These are phyloP conservation scores for Solanum sitiens DNA, from an alignment of 257 asterid species.

Conservation along the genomic window DNA sequence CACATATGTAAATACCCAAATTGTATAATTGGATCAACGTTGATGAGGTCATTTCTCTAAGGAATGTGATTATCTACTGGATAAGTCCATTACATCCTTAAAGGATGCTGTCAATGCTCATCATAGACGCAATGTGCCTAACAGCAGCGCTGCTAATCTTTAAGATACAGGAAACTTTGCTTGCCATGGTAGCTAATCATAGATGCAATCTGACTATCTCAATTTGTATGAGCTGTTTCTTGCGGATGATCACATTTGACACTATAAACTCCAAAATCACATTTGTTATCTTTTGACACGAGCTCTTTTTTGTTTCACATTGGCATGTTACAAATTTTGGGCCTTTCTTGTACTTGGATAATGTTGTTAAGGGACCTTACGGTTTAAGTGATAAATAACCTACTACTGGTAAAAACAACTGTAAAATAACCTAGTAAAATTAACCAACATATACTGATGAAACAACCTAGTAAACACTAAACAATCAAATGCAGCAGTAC, in stretches of 20 bases:
- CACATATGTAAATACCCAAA: background rate
- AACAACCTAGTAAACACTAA: background rate
- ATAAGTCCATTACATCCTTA: background rate
- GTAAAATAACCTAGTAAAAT: background rate
- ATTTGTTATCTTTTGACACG: background rate
- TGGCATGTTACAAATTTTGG: background rate
- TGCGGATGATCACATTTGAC: background rate
- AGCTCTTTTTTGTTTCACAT: background rate
- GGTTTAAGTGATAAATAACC: background rate
- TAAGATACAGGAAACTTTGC: background rate
- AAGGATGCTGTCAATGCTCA: background rate
- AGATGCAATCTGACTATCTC: background rate
- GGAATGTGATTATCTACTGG: background rate
- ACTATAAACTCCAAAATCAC: background rate
- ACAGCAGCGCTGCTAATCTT: background rate
- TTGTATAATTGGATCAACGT: background rate
- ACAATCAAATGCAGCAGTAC: background rate
- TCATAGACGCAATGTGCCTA: background rate
- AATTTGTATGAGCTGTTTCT: background rate
- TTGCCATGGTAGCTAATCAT: background rate
- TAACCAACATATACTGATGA: background rate
- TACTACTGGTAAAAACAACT: background rate
- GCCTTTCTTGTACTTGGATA: background rate
- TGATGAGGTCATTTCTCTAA: background rate
- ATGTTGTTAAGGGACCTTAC: background rate